Base-by-base conservation (phyloP, 768 basidiomycete species). In the Mycena filopes region DNA sequence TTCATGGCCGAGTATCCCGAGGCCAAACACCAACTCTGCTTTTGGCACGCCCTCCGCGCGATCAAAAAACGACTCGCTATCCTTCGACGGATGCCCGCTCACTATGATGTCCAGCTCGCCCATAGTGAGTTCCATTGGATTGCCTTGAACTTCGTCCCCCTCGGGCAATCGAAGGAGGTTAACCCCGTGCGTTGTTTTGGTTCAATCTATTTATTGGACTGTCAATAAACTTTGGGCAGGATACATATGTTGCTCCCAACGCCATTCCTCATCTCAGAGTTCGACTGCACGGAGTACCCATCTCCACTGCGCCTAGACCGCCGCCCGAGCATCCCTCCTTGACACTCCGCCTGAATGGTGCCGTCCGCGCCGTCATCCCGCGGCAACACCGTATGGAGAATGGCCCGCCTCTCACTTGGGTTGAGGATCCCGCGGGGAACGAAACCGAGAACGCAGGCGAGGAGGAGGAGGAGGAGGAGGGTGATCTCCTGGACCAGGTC, bases 11-110 rank as follows among this genome's bases (percentile, higher is more conserved):
- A 64, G 9, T 77, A 70, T 53, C 76, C 75, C 6, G 33, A 71
- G 11, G 74, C 77, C 16, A 81, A 80, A 55, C 76, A 79, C 45
- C 79, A 79, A 59, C 66, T 82, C 0, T 82, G 79, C 66, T 77
- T 77, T 49, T 81, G 79, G 80, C 80, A 80, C 59, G 70, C 68
- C 20, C 56, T 80, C 8, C 61, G 68, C 13, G 72, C 73, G 0
- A 45, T 77, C 10, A 80, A 78, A 36, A 71, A 56, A 18, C 73
- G 75, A 0, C 69, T 80, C 0, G 55, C 75, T 2, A 74, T 75
- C 46, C 55, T 77, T 0, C 63, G 64, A 10, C 69, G 71, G 0
- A 40, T 41, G 0, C 80, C 79, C 0, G 75, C 62, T 6, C 70
- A 15, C 15, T 81, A 80, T 61, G 60, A 78, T 63, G 69, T 63